phyloP scores from a whole-genome alignment of 2,329 filamentous ascomycete species.

The Aulographum hederae region DNA sequence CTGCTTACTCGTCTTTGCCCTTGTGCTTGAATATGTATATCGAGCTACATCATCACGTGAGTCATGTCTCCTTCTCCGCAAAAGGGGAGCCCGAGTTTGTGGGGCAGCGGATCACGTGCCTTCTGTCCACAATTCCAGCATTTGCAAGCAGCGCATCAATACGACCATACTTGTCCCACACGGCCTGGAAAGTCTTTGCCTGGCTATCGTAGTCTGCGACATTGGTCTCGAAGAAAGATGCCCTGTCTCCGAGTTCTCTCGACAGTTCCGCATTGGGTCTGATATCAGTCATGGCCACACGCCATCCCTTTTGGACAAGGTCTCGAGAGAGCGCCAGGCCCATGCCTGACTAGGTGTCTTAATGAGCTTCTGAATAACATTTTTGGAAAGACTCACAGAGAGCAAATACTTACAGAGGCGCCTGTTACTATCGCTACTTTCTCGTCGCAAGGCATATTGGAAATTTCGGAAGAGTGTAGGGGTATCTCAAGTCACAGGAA shows the following conservation, averaged over 20 bases:
- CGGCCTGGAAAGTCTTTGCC: slow-evolving; percentile 21
- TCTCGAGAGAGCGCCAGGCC: slow-evolving; percentile 9
- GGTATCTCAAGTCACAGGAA: too few species aligned
- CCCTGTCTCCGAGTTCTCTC: slow-evolving; percentile 11
- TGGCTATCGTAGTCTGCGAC: slow-evolving; percentile 29
- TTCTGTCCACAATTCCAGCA: slow-evolving; percentile 29
- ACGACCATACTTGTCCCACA: slow-evolving; percentile 24
- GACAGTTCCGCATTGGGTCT: slow-evolving; percentile 10
- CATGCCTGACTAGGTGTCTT: slow-evolving; percentile 9
- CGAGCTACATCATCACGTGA: too few species aligned
- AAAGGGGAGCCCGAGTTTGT: too few species aligned
- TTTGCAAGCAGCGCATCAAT: slow-evolving; percentile 32
- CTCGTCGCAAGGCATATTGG: not conserved
- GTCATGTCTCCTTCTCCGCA: too few species aligned
- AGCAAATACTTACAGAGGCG: slow-evolving; percentile 4
- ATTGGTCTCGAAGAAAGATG: slow-evolving; percentile 24
- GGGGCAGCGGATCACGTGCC: too few species aligned
- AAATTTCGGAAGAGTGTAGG: too few species aligned
- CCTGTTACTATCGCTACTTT: slow-evolving; percentile 13
- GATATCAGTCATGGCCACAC: slow-evolving; percentile 13
- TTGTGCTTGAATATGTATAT: slow-evolving; percentile 24
- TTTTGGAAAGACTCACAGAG: slow-evolving; percentile 4
- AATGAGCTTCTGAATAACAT: not conserved
- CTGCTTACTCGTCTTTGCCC: slow-evolving; percentile 5
- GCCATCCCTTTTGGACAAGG: slow-evolving; percentile 11